Conservation (phyloP, 805 yeast species). For the Hemisphaericaspora nanyangensis region DNA sequence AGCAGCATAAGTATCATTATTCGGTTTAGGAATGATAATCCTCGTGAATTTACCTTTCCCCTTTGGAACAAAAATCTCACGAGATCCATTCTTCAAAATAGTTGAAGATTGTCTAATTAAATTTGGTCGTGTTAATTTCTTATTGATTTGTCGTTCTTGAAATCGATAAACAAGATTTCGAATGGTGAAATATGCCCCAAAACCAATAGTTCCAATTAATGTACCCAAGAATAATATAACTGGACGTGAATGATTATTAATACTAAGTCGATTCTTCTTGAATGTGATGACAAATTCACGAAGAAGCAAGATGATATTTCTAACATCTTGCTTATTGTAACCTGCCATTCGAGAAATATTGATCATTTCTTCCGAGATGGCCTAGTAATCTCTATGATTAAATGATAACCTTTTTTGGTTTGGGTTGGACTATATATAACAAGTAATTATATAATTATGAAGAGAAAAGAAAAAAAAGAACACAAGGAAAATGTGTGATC, state of each 20-base stretch:
- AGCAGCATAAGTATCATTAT: constrained; percentile 49
- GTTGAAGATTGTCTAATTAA: constrained; percentile 41
- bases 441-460: no score
- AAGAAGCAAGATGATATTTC: constrained; percentile 28
- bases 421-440: no score
- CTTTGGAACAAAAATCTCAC: constrained; percentile 47
- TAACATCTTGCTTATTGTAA: constrained; percentile 30
- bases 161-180: constrained; percentile 26
- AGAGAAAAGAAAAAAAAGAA: no score
- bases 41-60: constrained; percentile 25
- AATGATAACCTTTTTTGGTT: no score
- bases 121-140: constrained; percentile 26
- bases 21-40: constrained; percentile 45
- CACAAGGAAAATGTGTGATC: no score
- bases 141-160: constrained; percentile 25
- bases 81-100: constrained; percentile 40
- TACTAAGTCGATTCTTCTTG: constrained; percentile 31
- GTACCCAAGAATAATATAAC: constrained; percentile 40
- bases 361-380: constrained; percentile 34
- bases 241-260: constrained; percentile 41
- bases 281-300: constrained; percentile 35
- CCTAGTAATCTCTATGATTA: no score
- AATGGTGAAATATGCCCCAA: constrained; percentile 31
- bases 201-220: constrained; percentile 36
- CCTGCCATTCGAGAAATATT: constrained; percentile 30